Percentiles rank a stretch among this genome's conserved stretches.
These are phyloP conservation scores for Solanum hybrid DNA, from an alignment of 305 asterid species.

Conservation along the genomic window DNA sequence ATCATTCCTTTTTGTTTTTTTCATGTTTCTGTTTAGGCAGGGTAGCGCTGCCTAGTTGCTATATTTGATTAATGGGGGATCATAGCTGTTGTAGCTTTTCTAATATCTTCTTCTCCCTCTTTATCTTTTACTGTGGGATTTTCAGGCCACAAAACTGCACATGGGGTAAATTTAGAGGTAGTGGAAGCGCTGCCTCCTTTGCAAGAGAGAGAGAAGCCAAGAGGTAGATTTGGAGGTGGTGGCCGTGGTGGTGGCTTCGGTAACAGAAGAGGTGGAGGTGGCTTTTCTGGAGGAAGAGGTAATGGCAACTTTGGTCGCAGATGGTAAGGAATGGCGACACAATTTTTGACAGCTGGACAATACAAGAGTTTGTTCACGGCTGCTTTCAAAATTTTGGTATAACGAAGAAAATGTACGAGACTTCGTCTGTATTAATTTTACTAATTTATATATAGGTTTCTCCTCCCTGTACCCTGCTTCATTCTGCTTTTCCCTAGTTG, in stretches of 20 bases:
- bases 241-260: constrained; percentile 45
- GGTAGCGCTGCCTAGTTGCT: neutral
- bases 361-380: neutral
- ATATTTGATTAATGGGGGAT: constrained; percentile 25
- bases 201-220: constrained; percentile 56
- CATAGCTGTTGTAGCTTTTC: constrained; percentile 8
- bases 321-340: constrained; percentile 34
- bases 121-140: neutral
- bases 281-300: constrained; percentile 14
- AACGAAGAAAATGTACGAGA: neutral
- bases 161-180: constrained; percentile 51
- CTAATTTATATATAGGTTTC: neutral
- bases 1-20: neutral
- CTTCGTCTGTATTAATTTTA: neutral
- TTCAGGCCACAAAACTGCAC: constrained; percentile 55
- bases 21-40: neutral
- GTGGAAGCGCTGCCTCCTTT: constrained; percentile 56
- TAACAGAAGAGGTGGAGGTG: constrained; percentile 5
- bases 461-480: neutral
- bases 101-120: neutral
- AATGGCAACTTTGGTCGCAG: constrained; percentile 28
- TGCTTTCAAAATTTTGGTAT: neutral
- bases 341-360: neutral
- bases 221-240: constrained; percentile 49
- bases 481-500: neutral